Base-by-base conservation (phyloP, 805 yeast species). In the Kodamaea laetipori region DNA sequence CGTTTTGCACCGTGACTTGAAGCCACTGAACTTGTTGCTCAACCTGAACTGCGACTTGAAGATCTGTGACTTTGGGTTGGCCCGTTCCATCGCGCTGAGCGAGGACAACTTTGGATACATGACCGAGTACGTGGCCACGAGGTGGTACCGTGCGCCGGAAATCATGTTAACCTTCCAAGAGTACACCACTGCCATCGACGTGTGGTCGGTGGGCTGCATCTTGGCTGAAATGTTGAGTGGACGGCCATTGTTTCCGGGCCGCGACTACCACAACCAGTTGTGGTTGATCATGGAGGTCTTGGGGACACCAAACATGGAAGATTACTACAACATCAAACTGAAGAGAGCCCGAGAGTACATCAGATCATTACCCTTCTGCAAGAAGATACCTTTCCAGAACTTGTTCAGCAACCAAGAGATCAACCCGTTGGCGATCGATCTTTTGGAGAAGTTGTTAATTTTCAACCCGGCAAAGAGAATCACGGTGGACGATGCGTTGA, bases 101-200 rank as follows among this genome's bases (percentile, higher is more conserved):
- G 83, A 83, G 55, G 83, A 81, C 57, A 82, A 81, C 58, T 77
- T 80, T 48, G 89, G 88, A 4, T 82, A 82, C 61, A 85, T 92
- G 95, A 92, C 98, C 2, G 98, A 92, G 64, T 92, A 92, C 61
- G 98, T 92, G 34, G 98, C 98, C 7, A 92, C 98, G 3, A 73
- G 98, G 52, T 92, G 98, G 97, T 92, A 92, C 64, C 74, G 98
- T 44, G 98, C 98, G 0, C 98, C 98, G 0, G 98, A 92, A 57
- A 90, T 92, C 61, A 92, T 92, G 98, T 75, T 92, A 39, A 89
- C 96, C 10, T 89, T 90, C 56, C 92, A 90, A 50, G 88, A 86
- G 56, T 92, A 92, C 67, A 86, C 97, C 18, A 86, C 92, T 28
- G 97, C 97, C 26, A 92, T 92, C 57, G 98, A 92, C 65, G 81